Evolutionary conservation across 805 yeast genomes (phyloP).

Genomic region (Pichia occidentalis): DNA sequence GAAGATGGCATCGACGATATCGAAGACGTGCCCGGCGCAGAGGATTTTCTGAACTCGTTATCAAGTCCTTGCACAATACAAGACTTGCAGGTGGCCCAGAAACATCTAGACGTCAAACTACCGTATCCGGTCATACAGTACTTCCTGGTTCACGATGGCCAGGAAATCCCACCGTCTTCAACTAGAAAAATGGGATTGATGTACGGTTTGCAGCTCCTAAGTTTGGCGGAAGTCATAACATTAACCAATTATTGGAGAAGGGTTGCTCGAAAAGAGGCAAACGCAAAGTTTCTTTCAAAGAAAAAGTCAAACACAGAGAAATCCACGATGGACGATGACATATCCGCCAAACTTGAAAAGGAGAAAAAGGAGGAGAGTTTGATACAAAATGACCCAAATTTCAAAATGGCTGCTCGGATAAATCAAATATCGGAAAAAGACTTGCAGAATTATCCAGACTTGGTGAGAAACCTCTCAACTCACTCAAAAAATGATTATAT

Average conservation of each 20-base stretch:
- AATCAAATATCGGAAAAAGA: conserved; percentile 13
- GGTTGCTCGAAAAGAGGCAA: conserved; percentile 36
- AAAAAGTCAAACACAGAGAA: neutral
- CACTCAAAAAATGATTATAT: conserved; percentile 29
- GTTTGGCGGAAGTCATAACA: conserved; percentile 66
- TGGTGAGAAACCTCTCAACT: conserved; percentile 22
- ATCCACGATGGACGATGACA: neutral
- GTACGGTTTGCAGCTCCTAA: conserved; percentile 72
- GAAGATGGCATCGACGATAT: conserved; percentile 46
- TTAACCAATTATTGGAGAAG: conserved; percentile 80
- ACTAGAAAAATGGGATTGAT: conserved; percentile 61
- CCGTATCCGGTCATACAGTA: conserved; percentile 77
- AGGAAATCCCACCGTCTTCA: conserved; percentile 62
- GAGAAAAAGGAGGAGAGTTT: conserved; percentile 3
- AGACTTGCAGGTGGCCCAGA: conserved; percentile 72
- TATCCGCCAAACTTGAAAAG: neutral
- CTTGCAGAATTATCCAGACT: conserved; percentile 20
- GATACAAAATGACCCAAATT: conserved; percentile 15
- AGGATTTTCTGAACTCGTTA: conserved; percentile 38
- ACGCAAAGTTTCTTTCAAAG: conserved; percentile 2
- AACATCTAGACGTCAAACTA: conserved; percentile 60
- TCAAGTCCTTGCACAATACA: conserved; percentile 56
- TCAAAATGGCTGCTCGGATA: conserved; percentile 16
- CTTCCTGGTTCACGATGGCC: conserved; percentile 77
- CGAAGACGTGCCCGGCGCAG: conserved; percentile 63